These are phyloP conservation scores for Apostasia shenzhenica DNA, from an alignment of 106 monocot species.

Conservation along the genomic window DNA sequence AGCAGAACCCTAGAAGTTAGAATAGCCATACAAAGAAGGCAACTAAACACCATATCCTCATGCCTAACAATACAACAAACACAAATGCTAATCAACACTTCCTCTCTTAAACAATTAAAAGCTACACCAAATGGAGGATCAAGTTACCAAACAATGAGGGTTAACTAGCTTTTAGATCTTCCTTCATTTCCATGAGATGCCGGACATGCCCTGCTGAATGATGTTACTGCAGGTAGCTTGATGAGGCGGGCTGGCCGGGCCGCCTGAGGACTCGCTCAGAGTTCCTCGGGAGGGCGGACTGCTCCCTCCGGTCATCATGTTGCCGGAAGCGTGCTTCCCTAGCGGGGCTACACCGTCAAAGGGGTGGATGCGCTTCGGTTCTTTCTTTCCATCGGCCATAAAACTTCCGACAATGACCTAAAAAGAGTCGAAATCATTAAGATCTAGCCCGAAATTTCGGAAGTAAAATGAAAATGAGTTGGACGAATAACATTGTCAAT, in stretches of 20 bases:
- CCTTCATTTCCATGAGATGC: conserved; percentile 64
- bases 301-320: conserved; percentile 13
- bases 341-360: conserved; percentile 13
- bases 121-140: not conserved
- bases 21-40: too few species aligned
- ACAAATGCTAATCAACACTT: not conserved
- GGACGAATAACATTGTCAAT: too few species aligned
- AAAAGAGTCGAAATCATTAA: not conserved
- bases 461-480: too few species aligned
- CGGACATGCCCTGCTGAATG: conserved; percentile 39
- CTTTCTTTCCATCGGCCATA: conserved; percentile 46
- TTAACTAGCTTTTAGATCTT: not conserved
- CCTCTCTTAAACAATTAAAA: not conserved
- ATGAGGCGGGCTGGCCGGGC: conserved; percentile 46
- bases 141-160: not conserved
- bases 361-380: conserved; percentile 21
- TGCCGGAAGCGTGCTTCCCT: conserved; percentile 8
- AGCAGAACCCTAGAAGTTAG: too few species aligned
- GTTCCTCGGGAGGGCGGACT: conserved; percentile 67
- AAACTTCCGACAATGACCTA: conserved; percentile 87
- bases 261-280: conserved; percentile 54
- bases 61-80: not conserved
- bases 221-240: conserved; percentile 34
- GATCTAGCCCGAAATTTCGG: too few species aligned
- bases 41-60: not conserved